Percentiles rank a stretch among this genome's conserved stretches.
phyloP scores from a whole-genome alignment of 169 alveolate genomes.

The Hepatocystis sp. region DNA sequence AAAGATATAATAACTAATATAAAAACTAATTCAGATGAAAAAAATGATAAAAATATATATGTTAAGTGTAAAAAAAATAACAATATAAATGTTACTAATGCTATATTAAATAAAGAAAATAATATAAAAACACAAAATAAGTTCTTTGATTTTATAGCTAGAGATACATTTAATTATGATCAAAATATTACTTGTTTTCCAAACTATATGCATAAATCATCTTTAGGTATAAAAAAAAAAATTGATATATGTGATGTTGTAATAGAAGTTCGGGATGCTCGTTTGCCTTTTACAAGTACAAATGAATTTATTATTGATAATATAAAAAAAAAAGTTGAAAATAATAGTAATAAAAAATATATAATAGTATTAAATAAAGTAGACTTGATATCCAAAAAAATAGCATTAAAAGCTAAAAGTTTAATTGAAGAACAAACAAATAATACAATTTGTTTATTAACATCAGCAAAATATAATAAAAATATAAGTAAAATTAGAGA shows the following conservation, averaged over 20 bases:
- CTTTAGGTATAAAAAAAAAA: slow-evolving; percentile 56
- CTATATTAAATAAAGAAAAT: slow-evolving; percentile 10
- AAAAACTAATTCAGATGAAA: too few relatives aligned
- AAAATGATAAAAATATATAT: too few relatives aligned
- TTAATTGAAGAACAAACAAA: slow-evolving; percentile 67
- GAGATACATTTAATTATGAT: slow-evolving; percentile 50
- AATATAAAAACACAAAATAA: neutral
- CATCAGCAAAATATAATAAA: slow-evolving; percentile 62
- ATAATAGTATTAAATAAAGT: slow-evolving; percentile 78
- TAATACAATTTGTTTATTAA: slow-evolving; percentile 33
- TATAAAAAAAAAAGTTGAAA: slow-evolving; percentile 5
- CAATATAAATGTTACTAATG: too few relatives aligned
- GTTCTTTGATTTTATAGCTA: slow-evolving; percentile 28
- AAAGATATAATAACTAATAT: slow-evolving; percentile 16
- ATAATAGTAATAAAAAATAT: slow-evolving; percentile 24
- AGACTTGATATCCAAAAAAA: slow-evolving; percentile 72
- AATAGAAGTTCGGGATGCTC: slow-evolving; percentile 79
- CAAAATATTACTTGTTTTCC: slow-evolving; percentile 69
- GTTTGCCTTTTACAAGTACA: slow-evolving; percentile 79
- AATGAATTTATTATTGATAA: slow-evolving; percentile 63
- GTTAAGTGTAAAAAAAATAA: too few relatives aligned
- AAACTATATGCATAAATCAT: slow-evolving; percentile 71
- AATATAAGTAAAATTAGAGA: slow-evolving; percentile 67
- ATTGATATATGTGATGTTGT: slow-evolving; percentile 63
- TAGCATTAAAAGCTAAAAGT: slow-evolving; percentile 53